Evolutionary conservation across 768 basidiomycete genomes (phyloP).

Genomic region (Boletus bicolor): DNA sequence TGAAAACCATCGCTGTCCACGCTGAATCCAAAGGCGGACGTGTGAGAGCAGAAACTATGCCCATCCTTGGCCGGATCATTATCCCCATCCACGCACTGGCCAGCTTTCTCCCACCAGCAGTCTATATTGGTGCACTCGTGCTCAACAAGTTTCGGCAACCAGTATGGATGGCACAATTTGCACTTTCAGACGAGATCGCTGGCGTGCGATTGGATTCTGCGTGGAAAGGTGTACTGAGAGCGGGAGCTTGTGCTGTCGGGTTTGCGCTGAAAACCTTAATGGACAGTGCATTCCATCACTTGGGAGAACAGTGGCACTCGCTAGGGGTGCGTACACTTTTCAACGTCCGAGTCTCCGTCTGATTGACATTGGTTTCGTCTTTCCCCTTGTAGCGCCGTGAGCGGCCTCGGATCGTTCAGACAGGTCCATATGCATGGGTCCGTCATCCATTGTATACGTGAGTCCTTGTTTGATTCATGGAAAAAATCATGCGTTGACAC

Average conservation of each 20-base stretch:
- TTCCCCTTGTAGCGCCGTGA: constrained; percentile 21
- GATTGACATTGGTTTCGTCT: not conserved
- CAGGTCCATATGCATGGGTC: constrained; percentile 31
- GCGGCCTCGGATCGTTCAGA: constrained; percentile 24
- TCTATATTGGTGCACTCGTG: constrained; percentile 21
- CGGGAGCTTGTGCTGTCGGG: constrained; percentile 14
- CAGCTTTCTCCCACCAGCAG: constrained; percentile 11
- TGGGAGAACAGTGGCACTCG: constrained; percentile 24
- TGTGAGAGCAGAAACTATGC: constrained; percentile 4
- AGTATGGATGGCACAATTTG: constrained; percentile 21
- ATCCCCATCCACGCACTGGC: constrained; percentile 17
- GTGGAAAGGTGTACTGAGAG: constrained; percentile 12
- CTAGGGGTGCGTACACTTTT: constrained; percentile 18
- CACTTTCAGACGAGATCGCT: constrained; percentile 11
- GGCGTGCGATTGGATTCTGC: not conserved
- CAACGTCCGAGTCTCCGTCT: not conserved
- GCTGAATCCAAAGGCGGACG: constrained; percentile 14
- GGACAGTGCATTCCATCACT: not conserved
- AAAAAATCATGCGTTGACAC: not conserved
- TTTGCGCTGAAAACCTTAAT: not conserved
- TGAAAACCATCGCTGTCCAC: not conserved
- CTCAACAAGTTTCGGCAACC: constrained; percentile 25
- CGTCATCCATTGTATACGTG: constrained; percentile 32
- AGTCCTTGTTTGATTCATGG: not conserved
- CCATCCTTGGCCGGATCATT: constrained; percentile 18